Base-by-base conservation (phyloP, 805 yeast genomes). In the Monosporozyma aerobia region DNA sequence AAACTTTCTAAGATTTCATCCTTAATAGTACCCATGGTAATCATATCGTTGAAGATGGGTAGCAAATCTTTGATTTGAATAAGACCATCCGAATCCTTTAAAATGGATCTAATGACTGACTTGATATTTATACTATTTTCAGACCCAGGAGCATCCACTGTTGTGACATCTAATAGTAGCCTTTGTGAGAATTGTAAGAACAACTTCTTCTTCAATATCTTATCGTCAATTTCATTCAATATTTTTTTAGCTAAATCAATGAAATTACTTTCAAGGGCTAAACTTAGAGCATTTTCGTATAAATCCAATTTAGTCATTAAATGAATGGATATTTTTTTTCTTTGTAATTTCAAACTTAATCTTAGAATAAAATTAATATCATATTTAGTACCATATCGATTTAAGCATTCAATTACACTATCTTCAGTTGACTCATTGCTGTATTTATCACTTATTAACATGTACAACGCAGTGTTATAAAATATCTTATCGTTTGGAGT, bases 1-100 rank as follows among this genome's bases (percentile, higher is more conserved):
- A 94, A 71, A n/a, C 92, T 84, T 47, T 75, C 74, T 33, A 90
- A 87, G 44, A 94, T 79, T 59, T 90, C 96, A 47, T 85, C 87
- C 57, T 89, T 88, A 61, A 94, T 79, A 54, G 85, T 82, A 57
- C 87, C 94, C 48, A 94, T 83, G 29, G 87, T 81, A 0, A 87
- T 78, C 53, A 87, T 81, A 59, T 89, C 90, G 0, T 97, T 96
- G 57, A 94, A 83, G 33, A 88, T 71, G 1, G 95, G 95, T 49
- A 94, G 69, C 43, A 94, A 63, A 61, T 94, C 98, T 56, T 87
- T 90, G 45, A 94, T 82, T 3, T 83, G 77, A 22, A 87, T 64
- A 13, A 78, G 60, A 14, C 75, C 79, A 57, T 80, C 73, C 23
- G 77, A 77, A 16, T 70, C 73, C 67, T 64, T 51, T 70, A 68